phyloP scores from a whole-genome alignment of 2,329 filamentous ascomycete genomes.

The Sclerotinia sclerotiorum region DNA sequence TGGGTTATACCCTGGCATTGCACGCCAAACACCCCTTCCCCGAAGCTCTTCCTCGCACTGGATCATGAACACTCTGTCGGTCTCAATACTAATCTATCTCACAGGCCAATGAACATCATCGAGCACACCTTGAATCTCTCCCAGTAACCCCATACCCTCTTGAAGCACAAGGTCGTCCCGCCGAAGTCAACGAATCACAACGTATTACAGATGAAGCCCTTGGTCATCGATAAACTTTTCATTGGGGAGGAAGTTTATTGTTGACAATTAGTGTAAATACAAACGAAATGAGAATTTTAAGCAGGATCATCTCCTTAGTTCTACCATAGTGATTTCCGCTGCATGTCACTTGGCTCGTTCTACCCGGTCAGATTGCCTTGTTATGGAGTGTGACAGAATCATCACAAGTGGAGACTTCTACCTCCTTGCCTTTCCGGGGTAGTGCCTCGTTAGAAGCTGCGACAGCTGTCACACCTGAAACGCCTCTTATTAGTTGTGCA shows the following conservation, averaged over 20 bases:
- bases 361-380: neutral
- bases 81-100: neutral
- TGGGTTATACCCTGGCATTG: constrained; percentile 44
- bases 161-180: constrained; percentile 57
- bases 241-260: constrained; percentile 19
- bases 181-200: constrained; percentile 58
- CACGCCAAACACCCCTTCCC: neutral
- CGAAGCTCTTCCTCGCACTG: neutral
- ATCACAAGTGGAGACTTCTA: neutral
- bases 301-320: neutral
- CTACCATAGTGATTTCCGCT: neutral
- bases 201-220: constrained; percentile 58
- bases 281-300: constrained; percentile 25
- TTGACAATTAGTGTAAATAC: constrained; percentile 34
- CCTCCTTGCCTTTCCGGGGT: neutral
- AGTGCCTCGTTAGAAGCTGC: neutral
- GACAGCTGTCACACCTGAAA: neutral
- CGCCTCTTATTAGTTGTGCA: neutral
- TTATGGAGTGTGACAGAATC: neutral
- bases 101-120: constrained; percentile 88
- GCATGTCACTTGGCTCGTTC: neutral
- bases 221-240: constrained; percentile 54
- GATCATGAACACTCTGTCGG: neutral
- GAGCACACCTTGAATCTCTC: constrained; percentile 78
- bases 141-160: constrained; percentile 81